These are phyloP conservation scores for Setomelanomma holmii DNA, from an alignment of 2,329 filamentous ascomycete species.

Conservation along the genomic window DNA sequence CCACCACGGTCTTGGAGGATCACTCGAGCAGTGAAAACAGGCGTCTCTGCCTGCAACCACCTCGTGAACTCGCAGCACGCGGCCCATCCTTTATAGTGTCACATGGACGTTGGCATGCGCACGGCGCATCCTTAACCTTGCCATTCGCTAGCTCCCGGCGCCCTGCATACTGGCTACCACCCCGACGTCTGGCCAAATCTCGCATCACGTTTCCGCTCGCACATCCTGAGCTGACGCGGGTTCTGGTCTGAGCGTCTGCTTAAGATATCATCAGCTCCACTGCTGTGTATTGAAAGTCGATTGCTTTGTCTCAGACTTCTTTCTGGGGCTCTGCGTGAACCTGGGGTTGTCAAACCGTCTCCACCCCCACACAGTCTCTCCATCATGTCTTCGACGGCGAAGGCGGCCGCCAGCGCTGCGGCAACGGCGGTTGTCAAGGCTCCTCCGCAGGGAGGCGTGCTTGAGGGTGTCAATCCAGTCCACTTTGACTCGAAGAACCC, in stretches of 20 bases:
- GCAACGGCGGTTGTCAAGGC: slow-evolving; percentile 31
- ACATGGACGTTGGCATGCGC: slow-evolving; percentile 6
- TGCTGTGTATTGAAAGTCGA: not conserved
- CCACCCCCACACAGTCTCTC: slow-evolving; percentile 8
- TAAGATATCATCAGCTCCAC: not conserved
- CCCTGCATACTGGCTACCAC: slow-evolving; percentile 15
- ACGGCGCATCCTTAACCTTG: not conserved
- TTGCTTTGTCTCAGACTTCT: not conserved
- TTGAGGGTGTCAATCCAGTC: slow-evolving; percentile 74
- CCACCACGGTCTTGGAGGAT: not conserved
- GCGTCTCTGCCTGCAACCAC: not conserved
- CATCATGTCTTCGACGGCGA: slow-evolving; percentile 37
- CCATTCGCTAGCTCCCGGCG: slow-evolving; percentile 11
- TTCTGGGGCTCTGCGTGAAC: not conserved
- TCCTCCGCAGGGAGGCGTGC: slow-evolving; percentile 69
- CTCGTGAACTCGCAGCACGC: slow-evolving; percentile 5
- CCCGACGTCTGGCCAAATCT: slow-evolving; percentile 4
- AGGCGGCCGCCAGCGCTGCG: slow-evolving; percentile 24
- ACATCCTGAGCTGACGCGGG: slow-evolving; percentile 1
- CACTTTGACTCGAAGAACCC: slow-evolving; percentile 74
- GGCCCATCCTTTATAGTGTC: slow-evolving; percentile 4
- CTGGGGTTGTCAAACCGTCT: slow-evolving; percentile 5
- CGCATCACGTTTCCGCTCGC: not conserved
- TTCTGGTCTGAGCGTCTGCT: not conserved
- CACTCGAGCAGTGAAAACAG: slow-evolving; percentile 1